Evolutionary conservation across 139 green algal genomes (phyloP).

Genomic region (Mychonastes homosphaera): DNA sequence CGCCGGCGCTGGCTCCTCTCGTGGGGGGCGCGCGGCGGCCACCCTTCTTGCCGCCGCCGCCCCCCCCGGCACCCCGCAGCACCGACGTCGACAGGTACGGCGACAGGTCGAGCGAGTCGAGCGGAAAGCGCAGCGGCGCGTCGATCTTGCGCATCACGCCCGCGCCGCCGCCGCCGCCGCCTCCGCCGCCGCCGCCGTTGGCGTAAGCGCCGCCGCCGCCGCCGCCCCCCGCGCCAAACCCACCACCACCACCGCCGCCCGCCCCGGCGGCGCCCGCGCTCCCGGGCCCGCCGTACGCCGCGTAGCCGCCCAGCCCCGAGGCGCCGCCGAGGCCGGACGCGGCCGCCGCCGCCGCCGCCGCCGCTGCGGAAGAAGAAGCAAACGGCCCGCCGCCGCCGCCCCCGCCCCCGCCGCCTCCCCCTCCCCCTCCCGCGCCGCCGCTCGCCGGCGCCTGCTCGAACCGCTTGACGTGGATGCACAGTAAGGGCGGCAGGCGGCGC

Average conservation of each 20-base stretch:
- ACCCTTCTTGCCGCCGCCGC: background rate
- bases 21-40: background rate
- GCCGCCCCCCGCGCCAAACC: too few relatives aligned
- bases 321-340: background rate
- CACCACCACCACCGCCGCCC: too few relatives aligned
- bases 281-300: background rate
- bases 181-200: too few relatives aligned
- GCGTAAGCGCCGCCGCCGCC: too few relatives aligned
- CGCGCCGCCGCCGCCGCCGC: background rate
- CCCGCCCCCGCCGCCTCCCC: conserved; percentile 2
- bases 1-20: background rate
- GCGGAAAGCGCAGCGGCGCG: conserved; percentile 61
- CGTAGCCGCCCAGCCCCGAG: background rate
- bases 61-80: conserved; percentile 21
- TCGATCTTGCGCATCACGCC: conserved; percentile 54
- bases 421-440: background rate
- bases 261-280: background rate
- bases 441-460: too few relatives aligned
- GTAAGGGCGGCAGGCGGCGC: conserved; percentile 61
- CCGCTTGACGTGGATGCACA: conserved; percentile 83
- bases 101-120: conserved; percentile 56
- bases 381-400: background rate
- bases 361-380: too few relatives aligned
- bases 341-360: background rate
- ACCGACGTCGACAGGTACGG: conserved; percentile 56